These are phyloP conservation scores for Pleodorina starrii DNA, from an alignment of 139 green algal genomes.

Conservation along the genomic window DNA sequence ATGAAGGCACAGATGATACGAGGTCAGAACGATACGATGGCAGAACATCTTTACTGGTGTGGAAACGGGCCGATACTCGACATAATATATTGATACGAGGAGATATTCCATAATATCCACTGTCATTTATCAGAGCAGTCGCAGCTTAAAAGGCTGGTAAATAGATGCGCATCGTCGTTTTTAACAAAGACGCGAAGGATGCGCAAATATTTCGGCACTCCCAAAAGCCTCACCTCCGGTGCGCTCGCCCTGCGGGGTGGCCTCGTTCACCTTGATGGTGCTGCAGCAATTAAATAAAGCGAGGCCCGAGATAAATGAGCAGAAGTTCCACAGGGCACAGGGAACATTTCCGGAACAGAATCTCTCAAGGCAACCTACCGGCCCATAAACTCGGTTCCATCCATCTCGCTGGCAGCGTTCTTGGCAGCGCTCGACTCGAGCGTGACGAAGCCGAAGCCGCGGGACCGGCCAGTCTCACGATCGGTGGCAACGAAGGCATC, in stretches of 20 bases:
- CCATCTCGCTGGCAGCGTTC: conserved; percentile 43
- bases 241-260: conserved; percentile 58
- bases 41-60: too few species aligned
- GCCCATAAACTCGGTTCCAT: conserved; percentile 71
- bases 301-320: not conserved
- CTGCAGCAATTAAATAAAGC: conserved; percentile 40
- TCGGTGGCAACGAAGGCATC: conserved; percentile 73
- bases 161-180: not conserved
- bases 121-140: too few species aligned
- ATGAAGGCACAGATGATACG: too few species aligned
- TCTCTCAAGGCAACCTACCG: not conserved
- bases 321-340: not conserved
- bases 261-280: conserved; percentile 74
- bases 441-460: conserved; percentile 86
- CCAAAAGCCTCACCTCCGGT: not conserved
- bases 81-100: too few species aligned
- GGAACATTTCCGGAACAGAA: not conserved
- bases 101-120: too few species aligned
- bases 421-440: conserved; percentile 62
- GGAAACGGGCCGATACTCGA: too few species aligned
- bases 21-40: too few species aligned
- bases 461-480: conserved; percentile 76
- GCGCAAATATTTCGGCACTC: not conserved
- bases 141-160: too few species aligned
- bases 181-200: not conserved